Evolutionary conservation across 2,329 filamentous ascomycete species (phyloP), one percentile per base, ranked within the genome.

Genomic region (Neurospora crassa): DNA sequence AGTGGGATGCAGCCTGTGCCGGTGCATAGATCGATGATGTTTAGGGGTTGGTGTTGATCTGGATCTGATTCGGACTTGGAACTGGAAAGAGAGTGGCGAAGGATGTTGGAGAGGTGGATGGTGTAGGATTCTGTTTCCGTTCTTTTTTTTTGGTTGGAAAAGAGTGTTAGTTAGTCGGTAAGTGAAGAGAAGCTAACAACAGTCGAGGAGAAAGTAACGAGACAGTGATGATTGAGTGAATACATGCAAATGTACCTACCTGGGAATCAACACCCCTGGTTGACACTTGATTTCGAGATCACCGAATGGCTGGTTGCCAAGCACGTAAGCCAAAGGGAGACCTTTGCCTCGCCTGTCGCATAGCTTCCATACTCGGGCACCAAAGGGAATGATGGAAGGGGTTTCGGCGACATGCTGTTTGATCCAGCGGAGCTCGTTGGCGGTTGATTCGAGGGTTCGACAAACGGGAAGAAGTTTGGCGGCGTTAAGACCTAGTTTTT

Each of bases 1-100:
- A 98, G 86, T 0, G 93, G 87, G 74, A 98, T 97, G 81, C 95
- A 97, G 5, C 96, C 96, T 5, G 92, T 93, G 11, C 96, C 96
- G 0, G 93, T 94, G 80, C 96, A 98, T 40, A 97, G 84, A 79
- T 99, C 96, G 10, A 97, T 80, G 53, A 98, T 83, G 14, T 85
- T 86, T 14, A 96, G 76, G 5, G 69, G 29, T 41, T 42, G 53
- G 3, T 70, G 18, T 7, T 59, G 45, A 7, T 43, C 18, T 7
- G 59, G 45, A 8, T 42, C 42, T 41, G 70, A n/a, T 43, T 37
- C 6, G 18, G 41, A 7, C 0, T 7, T 20, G n/a, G 43, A 20
- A 45, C 8, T 20, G 73, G 45, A 68, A 74, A 70, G 53, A 20
- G 11, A 71, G 67, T 75, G 71, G 41, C 16, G 75, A 73, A 89